Percentiles rank a stretch among this genome's conserved stretches.
Evolutionary conservation across 2,329 filamentous ascomycete species (phyloP).

Genomic region (Fusarium compactum): DNA sequence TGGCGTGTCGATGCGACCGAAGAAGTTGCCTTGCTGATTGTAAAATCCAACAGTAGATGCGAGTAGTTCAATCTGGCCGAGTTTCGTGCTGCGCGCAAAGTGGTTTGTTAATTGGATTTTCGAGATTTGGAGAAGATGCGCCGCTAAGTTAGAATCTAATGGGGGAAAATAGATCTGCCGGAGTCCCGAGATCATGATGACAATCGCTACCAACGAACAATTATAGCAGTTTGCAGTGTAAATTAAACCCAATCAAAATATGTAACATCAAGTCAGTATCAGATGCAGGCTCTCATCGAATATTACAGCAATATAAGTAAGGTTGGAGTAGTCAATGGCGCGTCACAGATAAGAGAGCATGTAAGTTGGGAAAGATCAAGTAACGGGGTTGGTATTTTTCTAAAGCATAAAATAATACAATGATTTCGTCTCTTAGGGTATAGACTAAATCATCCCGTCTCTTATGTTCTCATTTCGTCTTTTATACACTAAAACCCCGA

Average conservation of each 20-base stretch:
- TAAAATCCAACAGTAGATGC: slow-evolving; percentile 4
- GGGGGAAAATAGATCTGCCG: slow-evolving; percentile 49
- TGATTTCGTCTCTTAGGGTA: not conserved
- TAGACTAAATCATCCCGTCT: not conserved
- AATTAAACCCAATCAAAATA: no score
- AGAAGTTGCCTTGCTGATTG: slow-evolving; percentile 2
- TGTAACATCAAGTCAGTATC: no score
- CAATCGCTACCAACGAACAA: not conserved
- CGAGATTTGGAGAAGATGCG: slow-evolving; percentile 24
- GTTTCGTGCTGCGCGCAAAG: not conserved
- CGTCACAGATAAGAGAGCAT: no score
- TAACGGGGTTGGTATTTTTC: not conserved
- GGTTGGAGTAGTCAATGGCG: no score
- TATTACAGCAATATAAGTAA: no score
- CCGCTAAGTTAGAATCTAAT: not conserved
- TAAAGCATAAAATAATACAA: not conserved
- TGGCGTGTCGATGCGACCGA: not conserved
- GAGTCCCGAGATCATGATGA: slow-evolving; percentile 27
- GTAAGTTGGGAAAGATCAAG: not conserved
- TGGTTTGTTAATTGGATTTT: slow-evolving; percentile 20
- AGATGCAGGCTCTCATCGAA: no score
- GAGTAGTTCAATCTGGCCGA: slow-evolving; percentile 2
- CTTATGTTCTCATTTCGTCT: not conserved
- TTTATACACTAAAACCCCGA: slow-evolving; percentile 52
- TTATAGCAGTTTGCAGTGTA: no score